phyloP scores from a whole-genome alignment of 1,284 basidiomycete genomes.

The Ustilago tritici region DNA sequence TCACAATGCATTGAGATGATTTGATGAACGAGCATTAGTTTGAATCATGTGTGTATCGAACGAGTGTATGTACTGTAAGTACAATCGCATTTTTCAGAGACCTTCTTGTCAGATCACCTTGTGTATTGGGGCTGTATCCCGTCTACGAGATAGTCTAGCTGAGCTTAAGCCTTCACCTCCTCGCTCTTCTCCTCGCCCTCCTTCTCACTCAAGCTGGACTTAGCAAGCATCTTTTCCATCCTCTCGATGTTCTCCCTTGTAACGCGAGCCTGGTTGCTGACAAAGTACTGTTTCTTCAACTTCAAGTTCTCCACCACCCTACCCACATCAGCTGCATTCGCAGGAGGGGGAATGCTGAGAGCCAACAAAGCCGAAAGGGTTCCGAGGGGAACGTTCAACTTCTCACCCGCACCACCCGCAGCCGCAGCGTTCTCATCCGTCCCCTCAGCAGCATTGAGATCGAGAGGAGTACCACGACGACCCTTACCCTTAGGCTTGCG shows the following conservation, averaged over 20 bases:
- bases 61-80: neutral
- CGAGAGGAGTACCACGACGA: constrained; percentile 52
- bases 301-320: constrained; percentile 89
- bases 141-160: too few species aligned
- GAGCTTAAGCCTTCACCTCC: constrained; percentile 15
- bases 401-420: constrained; percentile 65
- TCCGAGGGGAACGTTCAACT: constrained; percentile 83
- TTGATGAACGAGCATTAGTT: neutral
- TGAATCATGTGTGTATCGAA: neutral
- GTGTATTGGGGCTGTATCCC: too few species aligned
- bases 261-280: constrained; percentile 75
- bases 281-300: constrained; percentile 94
- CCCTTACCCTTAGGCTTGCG: constrained; percentile 73
- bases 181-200: neutral
- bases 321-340: constrained; percentile 80
- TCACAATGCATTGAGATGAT: neutral
- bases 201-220: constrained; percentile 21
- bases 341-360: constrained; percentile 90
- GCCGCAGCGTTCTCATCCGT: constrained; percentile 39
- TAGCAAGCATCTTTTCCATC: constrained; percentile 63
- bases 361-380: constrained; percentile 87
- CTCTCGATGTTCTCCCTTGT: constrained; percentile 70
- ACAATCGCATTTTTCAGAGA: too few species aligned
- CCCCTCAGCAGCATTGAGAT: constrained; percentile 32
- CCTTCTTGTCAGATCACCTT: too few species aligned